phyloP scores from a whole-genome alignment of 352 stramenopile genomes.

The Globisporangium yorkense region DNA sequence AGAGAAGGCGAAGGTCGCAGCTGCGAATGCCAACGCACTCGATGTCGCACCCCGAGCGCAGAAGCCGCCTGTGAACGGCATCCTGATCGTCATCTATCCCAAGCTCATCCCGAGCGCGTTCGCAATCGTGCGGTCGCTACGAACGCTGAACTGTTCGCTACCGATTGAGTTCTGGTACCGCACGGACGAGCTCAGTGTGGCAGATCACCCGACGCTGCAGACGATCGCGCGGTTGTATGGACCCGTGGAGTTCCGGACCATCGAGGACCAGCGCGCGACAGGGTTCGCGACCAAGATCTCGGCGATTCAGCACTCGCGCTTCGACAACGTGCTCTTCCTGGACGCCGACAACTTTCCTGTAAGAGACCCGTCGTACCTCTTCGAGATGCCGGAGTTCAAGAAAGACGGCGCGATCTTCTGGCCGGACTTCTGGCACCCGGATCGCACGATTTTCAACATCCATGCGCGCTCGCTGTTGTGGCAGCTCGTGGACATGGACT shows the following conservation, averaged over 20 bases:
- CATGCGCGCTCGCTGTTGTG: constrained; percentile 51
- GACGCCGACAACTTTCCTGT: constrained; percentile 67
- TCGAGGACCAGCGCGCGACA: constrained; percentile 33
- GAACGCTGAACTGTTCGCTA: constrained; percentile 37
- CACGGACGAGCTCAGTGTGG: constrained; percentile 11
- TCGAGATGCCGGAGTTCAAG: constrained; percentile 37
- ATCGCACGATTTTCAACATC: constrained; percentile 69
- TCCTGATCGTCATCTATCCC: constrained; percentile 65
- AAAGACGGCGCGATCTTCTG: constrained; percentile 55
- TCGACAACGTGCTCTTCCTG: constrained; percentile 70
- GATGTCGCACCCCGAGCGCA: background rate
- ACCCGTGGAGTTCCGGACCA: constrained; percentile 39
- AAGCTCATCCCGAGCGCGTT: constrained; percentile 62
- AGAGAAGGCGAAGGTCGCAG: background rate
- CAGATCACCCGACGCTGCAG: constrained; percentile 14
- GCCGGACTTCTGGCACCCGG: constrained; percentile 74
- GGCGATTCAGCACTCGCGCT: constrained; percentile 54
- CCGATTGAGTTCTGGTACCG: constrained; percentile 62
- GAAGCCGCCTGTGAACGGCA: constrained; percentile 22
- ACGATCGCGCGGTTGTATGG: constrained; percentile 31
- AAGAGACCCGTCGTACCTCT: constrained; percentile 60
- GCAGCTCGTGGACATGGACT: constrained; percentile 53
- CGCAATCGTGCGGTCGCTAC: constrained; percentile 44
- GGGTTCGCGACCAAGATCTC: constrained; percentile 69
- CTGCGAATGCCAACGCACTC: background rate